Conservation (phyloP, 768 basidiomycete genomes). For the Gloeopeniophorella convolvens region DNA sequence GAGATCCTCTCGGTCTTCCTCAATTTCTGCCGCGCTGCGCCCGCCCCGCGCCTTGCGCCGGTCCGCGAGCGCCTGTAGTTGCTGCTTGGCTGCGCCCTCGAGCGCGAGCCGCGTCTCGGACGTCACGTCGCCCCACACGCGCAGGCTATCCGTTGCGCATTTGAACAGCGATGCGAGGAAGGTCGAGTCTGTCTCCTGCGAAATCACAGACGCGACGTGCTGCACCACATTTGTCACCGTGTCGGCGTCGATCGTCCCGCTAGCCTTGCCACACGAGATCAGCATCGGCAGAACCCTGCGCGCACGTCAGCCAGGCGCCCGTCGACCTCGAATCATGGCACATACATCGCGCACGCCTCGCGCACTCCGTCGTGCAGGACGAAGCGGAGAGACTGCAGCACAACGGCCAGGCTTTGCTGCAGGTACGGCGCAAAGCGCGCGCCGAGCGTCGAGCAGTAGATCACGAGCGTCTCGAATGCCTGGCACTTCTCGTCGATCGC, state of each 20-base stretch:
- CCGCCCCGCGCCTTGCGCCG: slow-evolving; percentile 50
- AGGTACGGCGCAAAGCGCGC: slow-evolving; percentile 67
- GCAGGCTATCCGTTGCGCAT: slow-evolving; percentile 55
- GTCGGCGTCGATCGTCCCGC: slow-evolving; percentile 27
- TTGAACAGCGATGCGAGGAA: slow-evolving; percentile 75
- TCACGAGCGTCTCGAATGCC: slow-evolving; percentile 81
- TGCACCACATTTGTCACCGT: slow-evolving; percentile 67
- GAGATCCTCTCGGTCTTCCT: slow-evolving; percentile 62
- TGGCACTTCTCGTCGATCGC: slow-evolving; percentile 84
- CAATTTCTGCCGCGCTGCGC: slow-evolving; percentile 28
- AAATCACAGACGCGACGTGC: slow-evolving; percentile 46
- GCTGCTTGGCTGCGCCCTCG: slow-evolving; percentile 64
- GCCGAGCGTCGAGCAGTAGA: slow-evolving; percentile 66
- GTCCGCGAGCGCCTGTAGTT: slow-evolving; percentile 64
- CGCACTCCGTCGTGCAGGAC: slow-evolving; percentile 83
- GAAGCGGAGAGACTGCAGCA: slow-evolving; percentile 63
- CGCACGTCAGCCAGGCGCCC: not conserved
- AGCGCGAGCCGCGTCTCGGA: slow-evolving; percentile 48
- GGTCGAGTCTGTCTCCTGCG: slow-evolving; percentile 66
- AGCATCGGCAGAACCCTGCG: slow-evolving; percentile 67
- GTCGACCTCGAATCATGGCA: slow-evolving; percentile 6
- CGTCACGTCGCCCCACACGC: slow-evolving; percentile 49
- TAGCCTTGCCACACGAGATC: slow-evolving; percentile 58
- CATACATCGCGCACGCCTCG: slow-evolving; percentile 71
- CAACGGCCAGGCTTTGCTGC: slow-evolving; percentile 61